Base-by-base conservation (phyloP, 257 asterid species). In the Solanum raphanifolium region DNA sequence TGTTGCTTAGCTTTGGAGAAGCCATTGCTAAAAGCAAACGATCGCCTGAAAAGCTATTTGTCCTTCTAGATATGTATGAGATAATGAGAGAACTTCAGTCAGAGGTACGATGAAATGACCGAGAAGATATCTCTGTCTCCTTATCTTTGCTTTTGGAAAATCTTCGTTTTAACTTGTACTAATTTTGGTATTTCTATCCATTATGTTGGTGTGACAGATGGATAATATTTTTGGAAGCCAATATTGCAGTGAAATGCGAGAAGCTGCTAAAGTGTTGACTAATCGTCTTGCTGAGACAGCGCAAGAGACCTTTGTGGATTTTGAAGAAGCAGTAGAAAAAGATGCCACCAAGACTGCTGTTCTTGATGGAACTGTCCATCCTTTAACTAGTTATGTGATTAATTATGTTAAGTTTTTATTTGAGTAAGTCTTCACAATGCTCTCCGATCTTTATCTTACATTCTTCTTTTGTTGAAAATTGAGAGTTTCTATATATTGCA, bases 351-450 rank as follows among this genome's bases (percentile, higher is more conserved):
- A 97, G 90, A 95, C 99, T 71, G 94, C 99, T 69, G 98, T 96
- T 92, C 95, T 95, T 60, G 99, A 97, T 92, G 99, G 99, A 91
- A 96, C 99, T 55, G 99, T 97, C 89, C 99, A 97, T 90, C 99
- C 99, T 41, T 88, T 97, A 86, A 97, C 99, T 52, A 97, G 98
- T 95, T 97, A 97, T 81, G 99, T 97, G 66, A 97, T 97, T 68
- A 95, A 97, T 92, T 97, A 97, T 18, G 98, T 97, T 66, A 97
- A 95, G 89, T 97, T 97, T 91, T 90, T 97, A 82, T 97, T 94
- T 46, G 99, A 97, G 99, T 95, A 93, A 93, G 98, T 90, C 71
- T 87, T 52, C 71, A 27, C 27, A 1, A 73, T 55, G 20, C 23
- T 65, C 13, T 83, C 82, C 27, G n/a, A 46, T 83, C 38, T 18